Percentiles rank a stretch among this genome's conserved stretches.
These are phyloP conservation scores for Agaricus subrufescens DNA, from an alignment of 768 basidiomycete genomes.

Conservation along the genomic window DNA sequence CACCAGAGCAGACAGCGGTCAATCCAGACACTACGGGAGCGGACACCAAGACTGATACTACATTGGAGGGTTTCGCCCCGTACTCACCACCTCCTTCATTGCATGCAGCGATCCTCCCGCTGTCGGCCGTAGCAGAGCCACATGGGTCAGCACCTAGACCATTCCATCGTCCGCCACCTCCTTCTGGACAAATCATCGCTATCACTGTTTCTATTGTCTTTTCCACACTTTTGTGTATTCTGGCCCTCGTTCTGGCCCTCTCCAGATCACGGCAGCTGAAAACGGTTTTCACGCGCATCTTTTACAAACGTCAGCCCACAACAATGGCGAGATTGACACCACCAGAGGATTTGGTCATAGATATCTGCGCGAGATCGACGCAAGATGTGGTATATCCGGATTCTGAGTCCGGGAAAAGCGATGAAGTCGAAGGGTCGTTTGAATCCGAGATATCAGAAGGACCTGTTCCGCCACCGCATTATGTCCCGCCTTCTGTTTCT, in stretches of 20 bases:
- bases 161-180: background rate
- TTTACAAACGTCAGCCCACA: background rate
- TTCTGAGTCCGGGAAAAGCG: background rate
- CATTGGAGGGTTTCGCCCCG: background rate
- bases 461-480: background rate
- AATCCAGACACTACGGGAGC: background rate
- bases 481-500: constrained; percentile 1
- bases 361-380: background rate
- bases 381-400: background rate
- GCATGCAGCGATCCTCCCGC: background rate
- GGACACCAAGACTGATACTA: background rate
- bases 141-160: background rate
- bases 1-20: background rate
- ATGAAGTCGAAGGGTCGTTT: background rate
- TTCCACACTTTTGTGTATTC: constrained; percentile 9
- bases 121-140: background rate
- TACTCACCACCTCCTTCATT: constrained; percentile 1
- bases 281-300: background rate
- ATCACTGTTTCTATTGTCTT: constrained; percentile 5
- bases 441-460: background rate
- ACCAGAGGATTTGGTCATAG: background rate
- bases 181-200: constrained; percentile 3
- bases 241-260: constrained; percentile 2
- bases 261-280: background rate
- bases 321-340: background rate